Evolutionary conservation across 176 grass and related monocot genomes (phyloP), one percentile per base, ranked within the genome.

Genomic region (Poa pratensis): DNA sequence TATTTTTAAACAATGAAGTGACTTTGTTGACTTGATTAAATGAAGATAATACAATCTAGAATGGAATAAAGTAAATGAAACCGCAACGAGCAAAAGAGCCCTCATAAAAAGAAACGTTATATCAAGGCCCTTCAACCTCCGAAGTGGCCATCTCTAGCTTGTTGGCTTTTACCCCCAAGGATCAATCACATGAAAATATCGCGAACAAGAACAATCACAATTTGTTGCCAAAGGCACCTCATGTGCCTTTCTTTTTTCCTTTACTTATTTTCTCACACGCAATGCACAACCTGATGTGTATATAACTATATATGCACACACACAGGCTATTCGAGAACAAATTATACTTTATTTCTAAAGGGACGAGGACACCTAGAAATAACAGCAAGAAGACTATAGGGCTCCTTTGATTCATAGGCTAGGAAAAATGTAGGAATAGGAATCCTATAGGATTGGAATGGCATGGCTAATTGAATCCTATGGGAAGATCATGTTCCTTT

Each of bases 11-110:
- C 23, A 61, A 60, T 10, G 23, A 60, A 61, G 59, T 30, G 60
- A 64, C 24, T 62, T 62, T 64, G 28, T 64, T 64, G 13, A 64
- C 60, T 16, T 64, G 60, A 64, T 64, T 64, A 64, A 7, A 64
- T 30, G 60, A 62, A 61, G 59, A 62, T 62, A 27, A 1, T 30
- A 28, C 60, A 64, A 64, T 64, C 60, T 12, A 48, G 45, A 64
- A 64, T 3, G 11, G 58, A 26, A 61, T 61, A 61, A 62, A 64
- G 13, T 64, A 30, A 64, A 64, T 30, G 13, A 30, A 64, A 16
- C 5, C 5, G 15, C 12, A 26, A 30, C 5, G 60, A 28, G 26
- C 60, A 63, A 28, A 63, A 63, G 24, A 63, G 5, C 12, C 5
- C 24, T 30, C 60, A 30, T 16, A 14, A 64, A 64, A 64, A 63